phyloP scores from a whole-genome alignment of 192 early-diverging fungal genomes.

The Cladochytrium replicatum region DNA sequence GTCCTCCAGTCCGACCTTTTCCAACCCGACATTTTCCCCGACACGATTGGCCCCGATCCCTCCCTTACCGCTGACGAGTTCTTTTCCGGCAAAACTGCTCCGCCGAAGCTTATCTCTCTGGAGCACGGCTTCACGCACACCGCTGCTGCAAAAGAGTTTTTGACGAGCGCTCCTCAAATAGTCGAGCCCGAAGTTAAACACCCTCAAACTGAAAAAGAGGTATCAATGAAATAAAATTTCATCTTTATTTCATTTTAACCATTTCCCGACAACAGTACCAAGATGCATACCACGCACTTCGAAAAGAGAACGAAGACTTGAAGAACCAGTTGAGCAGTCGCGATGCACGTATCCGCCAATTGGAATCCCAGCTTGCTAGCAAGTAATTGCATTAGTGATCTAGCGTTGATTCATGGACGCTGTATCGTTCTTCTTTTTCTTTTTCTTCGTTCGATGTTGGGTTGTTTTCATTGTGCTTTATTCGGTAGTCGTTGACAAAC shows the following conservation, averaged over 20 bases:
- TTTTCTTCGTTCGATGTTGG: too few species aligned
- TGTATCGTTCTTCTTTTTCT: too few species aligned
- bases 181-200: constrained; percentile 12
- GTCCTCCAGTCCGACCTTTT: constrained; percentile 92
- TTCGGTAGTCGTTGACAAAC: too few species aligned
- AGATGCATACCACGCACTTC: constrained; percentile 61
- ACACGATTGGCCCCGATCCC: constrained; percentile 66
- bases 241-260: too few species aligned
- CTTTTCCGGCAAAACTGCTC: constrained; percentile 77
- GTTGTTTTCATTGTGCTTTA: too few species aligned
- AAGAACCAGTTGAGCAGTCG: constrained; percentile 59
- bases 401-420: too few species aligned
- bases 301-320: constrained; percentile 76
- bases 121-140: constrained; percentile 61
- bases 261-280: too few species aligned
- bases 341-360: constrained; percentile 66
- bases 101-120: constrained; percentile 63
- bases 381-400: too few species aligned
- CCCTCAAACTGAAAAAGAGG: constrained; percentile 47
- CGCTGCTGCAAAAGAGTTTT: constrained; percentile 64
- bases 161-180: constrained; percentile 59
- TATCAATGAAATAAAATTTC: constrained; percentile 6
- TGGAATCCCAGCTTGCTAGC: constrained; percentile 68
- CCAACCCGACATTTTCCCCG: constrained; percentile 93
- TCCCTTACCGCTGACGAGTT: constrained; percentile 86